Evolutionary conservation across 331 rosid species (phyloP).

Genomic region (Stylosanthes scabra): DNA sequence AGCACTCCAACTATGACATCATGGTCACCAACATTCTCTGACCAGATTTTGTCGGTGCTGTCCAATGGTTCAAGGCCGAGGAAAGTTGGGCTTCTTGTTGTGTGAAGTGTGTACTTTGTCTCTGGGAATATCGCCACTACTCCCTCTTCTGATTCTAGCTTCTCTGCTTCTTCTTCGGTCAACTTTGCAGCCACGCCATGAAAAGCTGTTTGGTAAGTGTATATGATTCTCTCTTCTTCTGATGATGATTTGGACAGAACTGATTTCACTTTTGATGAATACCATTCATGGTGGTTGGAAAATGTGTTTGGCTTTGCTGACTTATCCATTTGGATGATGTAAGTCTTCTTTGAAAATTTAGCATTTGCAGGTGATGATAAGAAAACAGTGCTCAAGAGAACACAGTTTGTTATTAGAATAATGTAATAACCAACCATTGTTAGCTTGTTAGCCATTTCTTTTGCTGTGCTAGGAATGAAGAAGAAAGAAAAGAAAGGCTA

Average conservation of each 20-base stretch:
- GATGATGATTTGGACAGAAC: conserved; percentile 44
- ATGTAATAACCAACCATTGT: conserved; percentile 35
- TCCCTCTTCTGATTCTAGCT: conserved; percentile 63
- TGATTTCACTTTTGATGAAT: conserved; percentile 68
- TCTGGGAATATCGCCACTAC: conserved; percentile 86
- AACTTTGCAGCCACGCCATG: conserved; percentile 86
- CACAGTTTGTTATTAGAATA: conserved; percentile 38
- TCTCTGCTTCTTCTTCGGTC: conserved; percentile 64
- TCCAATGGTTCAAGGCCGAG: conserved; percentile 72
- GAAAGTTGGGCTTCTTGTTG: conserved; percentile 86
- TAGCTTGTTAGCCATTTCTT: conserved; percentile 45
- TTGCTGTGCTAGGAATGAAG: conserved; percentile 11
- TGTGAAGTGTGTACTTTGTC: conserved; percentile 76
- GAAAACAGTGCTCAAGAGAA: conserved; percentile 43
- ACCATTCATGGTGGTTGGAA: conserved; percentile 73
- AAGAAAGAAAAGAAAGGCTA: conserved; percentile 1
- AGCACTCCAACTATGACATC: conserved; percentile 87
- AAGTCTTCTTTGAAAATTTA: conserved; percentile 54
- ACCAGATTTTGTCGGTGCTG: conserved; percentile 48
- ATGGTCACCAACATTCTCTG: conserved; percentile 63
- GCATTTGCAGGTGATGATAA: conserved; percentile 41
- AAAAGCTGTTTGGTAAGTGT: conserved; percentile 73
- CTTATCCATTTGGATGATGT: conserved; percentile 86
- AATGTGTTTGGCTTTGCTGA: conserved; percentile 72
- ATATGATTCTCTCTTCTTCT: conserved; percentile 65